Conservation (phyloP, 164 flowering plant genomes). For the Tetracentron sinense region DNA sequence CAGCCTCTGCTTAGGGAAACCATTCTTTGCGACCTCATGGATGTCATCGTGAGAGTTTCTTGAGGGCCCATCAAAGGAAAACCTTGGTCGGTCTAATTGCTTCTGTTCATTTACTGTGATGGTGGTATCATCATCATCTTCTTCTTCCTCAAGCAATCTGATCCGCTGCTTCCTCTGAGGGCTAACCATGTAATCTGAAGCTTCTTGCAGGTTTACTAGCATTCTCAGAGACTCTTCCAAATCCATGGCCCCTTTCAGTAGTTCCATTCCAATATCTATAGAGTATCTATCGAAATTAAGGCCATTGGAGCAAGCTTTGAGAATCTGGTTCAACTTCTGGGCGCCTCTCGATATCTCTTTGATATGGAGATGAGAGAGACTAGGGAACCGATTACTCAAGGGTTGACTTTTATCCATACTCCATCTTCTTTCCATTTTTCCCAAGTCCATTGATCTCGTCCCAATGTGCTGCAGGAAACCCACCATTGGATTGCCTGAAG, state of each 20-base stretch:
- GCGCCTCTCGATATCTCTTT: slow-evolving; percentile 76
- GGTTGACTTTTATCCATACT: slow-evolving; percentile 15
- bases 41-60: slow-evolving; percentile 24
- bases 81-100: slow-evolving; percentile 44
- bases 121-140: slow-evolving; percentile 31
- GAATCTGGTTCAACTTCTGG: slow-evolving; percentile 66
- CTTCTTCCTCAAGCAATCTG: slow-evolving; percentile 58
- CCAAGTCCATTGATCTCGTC: slow-evolving; percentile 29
- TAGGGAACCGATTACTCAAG: slow-evolving; percentile 30
- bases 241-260: slow-evolving; percentile 74
- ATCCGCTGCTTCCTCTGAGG: slow-evolving; percentile 43
- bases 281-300: slow-evolving; percentile 45
- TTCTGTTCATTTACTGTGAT: slow-evolving; percentile 21
- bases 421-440: slow-evolving; percentile 26
- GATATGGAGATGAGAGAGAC: slow-evolving; percentile 48
- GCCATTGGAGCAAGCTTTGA: slow-evolving; percentile 56
- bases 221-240: slow-evolving; percentile 72
- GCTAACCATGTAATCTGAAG: slow-evolving; percentile 43
- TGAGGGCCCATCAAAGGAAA: slow-evolving; percentile 62
- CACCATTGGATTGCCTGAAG: slow-evolving; percentile 33
- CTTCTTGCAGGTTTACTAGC: slow-evolving; percentile 74
- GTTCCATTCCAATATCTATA: slow-evolving; percentile 63
- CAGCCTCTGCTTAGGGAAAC: slow-evolving; percentile 23
- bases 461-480: slow-evolving; percentile 42
- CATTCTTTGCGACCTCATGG: slow-evolving; percentile 23